Evolutionary conservation across 225 moss, liverwort and hornwort genomes (phyloP), one percentile per base, ranked within the genome.

Genomic region (Takakia lepidozioides): DNA sequence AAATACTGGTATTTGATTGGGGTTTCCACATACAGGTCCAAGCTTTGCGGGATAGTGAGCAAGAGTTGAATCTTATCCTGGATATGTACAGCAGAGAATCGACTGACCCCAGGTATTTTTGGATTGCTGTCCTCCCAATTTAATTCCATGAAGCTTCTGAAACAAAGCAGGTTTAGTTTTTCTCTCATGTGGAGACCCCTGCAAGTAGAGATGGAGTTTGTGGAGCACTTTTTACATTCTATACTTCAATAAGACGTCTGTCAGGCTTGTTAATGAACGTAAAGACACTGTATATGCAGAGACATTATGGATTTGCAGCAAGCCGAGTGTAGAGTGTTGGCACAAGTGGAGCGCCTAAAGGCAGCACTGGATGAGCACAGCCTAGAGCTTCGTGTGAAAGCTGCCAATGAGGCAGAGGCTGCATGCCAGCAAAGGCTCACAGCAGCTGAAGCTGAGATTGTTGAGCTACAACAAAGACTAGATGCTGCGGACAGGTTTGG

Each of bases 331-430:
- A 80, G 66, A 75, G 79, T 84, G 48, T 79, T 69, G 79, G 89
- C 93, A 52, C 81, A 89, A 69, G 68, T 86, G 37, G 79, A 86
- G 61, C 71, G 86, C 21, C 58, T 93, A 40, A 83, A 84, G 41
- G 57, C 74, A 62, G 70, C 86, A 44, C 79, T 93, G 40, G 79
- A 93, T 63, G 93, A 93, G 55, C 89, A 86, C 60, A 86, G 65
- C 51, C 52, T 93, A 48, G 93, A 93, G 60, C 79, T 89, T 39
- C 78, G 86, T 61, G 93, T 93, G 29, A 93, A 93, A 69, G 93
- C 81, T 58, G 93, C 89, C 51, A 93, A 76, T 65, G 93, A 93
- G 69, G 86, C 93, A 20, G 89, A 93, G 51, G 93, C 89, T 54
- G 89, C 81, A 21, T 93, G 89, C 50, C 93, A 93, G 64, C 88